phyloP scores from a whole-genome alignment of 2,329 filamentous ascomycete genomes.

The Plenodomus tracheiphilus region DNA sequence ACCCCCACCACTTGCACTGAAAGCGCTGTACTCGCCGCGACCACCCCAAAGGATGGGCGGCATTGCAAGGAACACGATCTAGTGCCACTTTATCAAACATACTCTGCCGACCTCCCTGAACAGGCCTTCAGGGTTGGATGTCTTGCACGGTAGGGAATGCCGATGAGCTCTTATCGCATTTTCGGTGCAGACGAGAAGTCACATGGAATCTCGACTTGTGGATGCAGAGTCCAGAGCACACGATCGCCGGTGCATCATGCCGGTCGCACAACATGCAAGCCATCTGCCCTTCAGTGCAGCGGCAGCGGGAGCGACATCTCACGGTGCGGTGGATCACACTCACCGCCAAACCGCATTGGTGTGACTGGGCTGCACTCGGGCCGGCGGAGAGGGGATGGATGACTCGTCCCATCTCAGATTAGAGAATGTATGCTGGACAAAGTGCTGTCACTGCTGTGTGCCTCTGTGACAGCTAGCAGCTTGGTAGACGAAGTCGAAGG shows the following conservation, averaged over 20 bases:
- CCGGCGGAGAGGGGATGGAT: too few species aligned
- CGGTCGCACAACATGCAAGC: background rate
- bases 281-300: too few species aligned
- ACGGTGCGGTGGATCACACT: too few species aligned
- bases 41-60: background rate
- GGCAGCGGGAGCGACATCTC: too few species aligned
- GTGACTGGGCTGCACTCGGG: background rate
- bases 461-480: too few species aligned
- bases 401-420: too few species aligned
- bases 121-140: background rate
- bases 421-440: background rate
- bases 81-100: background rate
- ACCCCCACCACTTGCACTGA: background rate
- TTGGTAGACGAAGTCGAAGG: too few species aligned
- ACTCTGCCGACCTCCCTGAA: background rate
- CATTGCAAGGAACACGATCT: background rate
- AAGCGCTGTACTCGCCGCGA: background rate
- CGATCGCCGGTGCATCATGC: constrained; percentile 5
- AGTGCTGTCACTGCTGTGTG: too few species aligned
- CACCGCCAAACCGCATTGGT: background rate
- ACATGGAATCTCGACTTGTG: background rate
- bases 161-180: background rate
- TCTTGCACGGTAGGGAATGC: background rate
- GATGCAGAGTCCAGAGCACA: background rate
- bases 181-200: constrained; percentile 3